Evolutionary conservation across 176 grass and related monocot species (phyloP).

Genomic region (Cenchrus purpureus): DNA sequence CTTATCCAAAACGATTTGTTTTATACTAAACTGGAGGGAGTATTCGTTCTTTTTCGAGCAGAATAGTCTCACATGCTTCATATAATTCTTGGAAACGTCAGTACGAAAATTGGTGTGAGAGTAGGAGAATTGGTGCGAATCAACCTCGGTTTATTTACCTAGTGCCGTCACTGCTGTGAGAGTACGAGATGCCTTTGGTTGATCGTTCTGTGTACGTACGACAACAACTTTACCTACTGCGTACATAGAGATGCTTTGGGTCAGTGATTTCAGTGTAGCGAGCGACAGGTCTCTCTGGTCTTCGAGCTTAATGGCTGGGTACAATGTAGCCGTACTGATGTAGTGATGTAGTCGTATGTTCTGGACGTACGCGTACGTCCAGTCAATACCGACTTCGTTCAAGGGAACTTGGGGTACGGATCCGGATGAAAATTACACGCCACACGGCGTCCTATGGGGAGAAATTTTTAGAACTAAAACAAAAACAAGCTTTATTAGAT

Average conservation of each 20-base stretch:
- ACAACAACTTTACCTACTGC: constrained; percentile 25
- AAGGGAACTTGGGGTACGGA: neutral
- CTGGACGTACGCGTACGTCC: constrained; percentile 3
- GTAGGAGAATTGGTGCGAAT: neutral
- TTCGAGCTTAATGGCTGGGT: constrained; percentile 43
- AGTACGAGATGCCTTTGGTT: neutral
- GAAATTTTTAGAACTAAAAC: no score
- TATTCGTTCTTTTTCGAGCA: no score
- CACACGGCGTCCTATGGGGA: no score
- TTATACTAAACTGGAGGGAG: no score
- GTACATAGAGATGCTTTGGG: constrained; percentile 36
- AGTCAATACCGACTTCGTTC: neutral
- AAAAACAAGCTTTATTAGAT: no score
- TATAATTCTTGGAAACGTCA: neutral
- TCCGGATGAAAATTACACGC: neutral
- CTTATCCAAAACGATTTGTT: no score
- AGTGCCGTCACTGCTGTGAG: neutral
- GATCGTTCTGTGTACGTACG: constrained; percentile 22
- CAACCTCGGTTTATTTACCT: neutral
- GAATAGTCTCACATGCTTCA: no score
- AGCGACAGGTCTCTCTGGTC: constrained; percentile 33
- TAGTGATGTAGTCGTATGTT: constrained; percentile 9
- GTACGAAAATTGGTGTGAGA: no score
- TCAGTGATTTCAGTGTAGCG: neutral
- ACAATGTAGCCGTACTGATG: constrained; percentile 33